These are phyloP conservation scores for Hordeum vulgare DNA, from an alignment of 176 grass and related monocot species.

Conservation along the genomic window MorexV3_pseudomolecules_assembly NC_058519.1:649436449-649436948, in stretches of 20 bases:
- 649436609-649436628: not conserved
- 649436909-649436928: constrained; percentile 86
- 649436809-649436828: not conserved
- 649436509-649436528: not conserved
- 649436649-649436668: not conserved
- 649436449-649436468: constrained; percentile 24
- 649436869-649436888: constrained; percentile 90
- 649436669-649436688: constrained; percentile 26
- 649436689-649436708: constrained; percentile 99
- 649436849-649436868: constrained; percentile 53
- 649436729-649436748: constrained; percentile 69
- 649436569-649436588: not conserved
- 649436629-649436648: not conserved
- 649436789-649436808: not conserved
- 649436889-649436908: constrained; percentile 99
- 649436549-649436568: constrained; percentile 10
- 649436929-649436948: constrained; percentile 85
- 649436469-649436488: constrained; percentile 79
- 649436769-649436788: constrained; percentile 50
- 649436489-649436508: constrained; percentile 1
- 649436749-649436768: constrained; percentile 84
- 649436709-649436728: constrained; percentile 84
- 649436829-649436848: not conserved
- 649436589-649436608: not conserved
- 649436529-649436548: constrained; percentile 20